Evolutionary conservation across 2,329 filamentous ascomycete genomes (phyloP).

Genomic region (Fusarium gaditjirri): DNA sequence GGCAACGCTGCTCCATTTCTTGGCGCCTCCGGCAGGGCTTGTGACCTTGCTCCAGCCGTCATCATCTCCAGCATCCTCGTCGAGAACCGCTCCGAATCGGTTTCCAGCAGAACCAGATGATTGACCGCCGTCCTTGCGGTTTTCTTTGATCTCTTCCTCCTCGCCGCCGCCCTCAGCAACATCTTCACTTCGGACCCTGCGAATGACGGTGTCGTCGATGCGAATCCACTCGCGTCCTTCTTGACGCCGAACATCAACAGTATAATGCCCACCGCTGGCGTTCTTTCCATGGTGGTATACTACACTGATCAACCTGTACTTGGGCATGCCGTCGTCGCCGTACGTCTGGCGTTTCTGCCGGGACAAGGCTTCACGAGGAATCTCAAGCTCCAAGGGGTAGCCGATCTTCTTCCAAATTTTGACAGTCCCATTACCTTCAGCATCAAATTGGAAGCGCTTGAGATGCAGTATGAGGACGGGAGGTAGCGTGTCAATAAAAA

Average conservation of each 20-base stretch:
- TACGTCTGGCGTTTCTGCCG: slow-evolving; percentile 73
- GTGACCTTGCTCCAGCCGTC: slow-evolving; percentile 86
- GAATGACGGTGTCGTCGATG: slow-evolving; percentile 91
- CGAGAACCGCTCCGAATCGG: slow-evolving; percentile 76
- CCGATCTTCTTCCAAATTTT: slow-evolving; percentile 99
- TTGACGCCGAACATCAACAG: slow-evolving; percentile 93
- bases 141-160: slow-evolving; percentile 78
- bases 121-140: slow-evolving; percentile 40
- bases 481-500: slow-evolving; percentile 91
- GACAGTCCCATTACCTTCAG: slow-evolving; percentile 79
- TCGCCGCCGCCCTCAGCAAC: slow-evolving; percentile 86
- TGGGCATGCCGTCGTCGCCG: slow-evolving; percentile 76
- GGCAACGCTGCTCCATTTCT: slow-evolving; percentile 73
- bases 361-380: slow-evolving; percentile 89
- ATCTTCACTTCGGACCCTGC: slow-evolving; percentile 85
- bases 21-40: slow-evolving; percentile 69
- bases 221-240: slow-evolving; percentile 97
- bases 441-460: slow-evolving; percentile 97
- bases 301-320: slow-evolving; percentile 87
- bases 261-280: slow-evolving; percentile 95
- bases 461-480: slow-evolving; percentile 93
- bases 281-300: slow-evolving; percentile 99
- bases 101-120: slow-evolving; percentile 65
- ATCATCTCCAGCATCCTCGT: slow-evolving; percentile 74
- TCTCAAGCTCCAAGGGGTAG: slow-evolving; percentile 93